Evolutionary conservation across 768 basidiomycete species (phyloP), one percentile per base, ranked within the genome.

Genomic region (Arthromyces matolae): DNA sequence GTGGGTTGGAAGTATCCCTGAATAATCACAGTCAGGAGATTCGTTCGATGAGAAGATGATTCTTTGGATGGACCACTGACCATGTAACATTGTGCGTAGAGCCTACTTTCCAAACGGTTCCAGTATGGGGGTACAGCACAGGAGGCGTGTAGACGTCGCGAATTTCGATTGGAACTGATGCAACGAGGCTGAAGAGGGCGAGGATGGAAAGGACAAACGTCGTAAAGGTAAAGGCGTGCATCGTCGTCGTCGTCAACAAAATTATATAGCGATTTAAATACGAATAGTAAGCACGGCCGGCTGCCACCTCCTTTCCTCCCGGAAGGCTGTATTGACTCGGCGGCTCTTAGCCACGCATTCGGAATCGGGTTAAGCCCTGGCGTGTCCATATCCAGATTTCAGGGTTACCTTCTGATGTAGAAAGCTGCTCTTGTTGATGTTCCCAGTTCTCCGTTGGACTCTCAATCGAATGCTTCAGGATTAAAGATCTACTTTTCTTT

Each of bases 71-170:
- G n/a, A 27, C 42, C 3, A 32, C 13, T 4, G 18, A 71, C 79
- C 79, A 81, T 32, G 66, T 69, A 49, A 81, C 76, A 41, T 59
- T 65, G 47, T 69, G 70, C 4, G 49, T 60, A 14, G 58, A 22
- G 4, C 77, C 76, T 12, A 65, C 66, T 20, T 51, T 53, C 78
- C 79, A 81, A 29, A 69, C 57, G 14, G 66, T 63, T 16, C 53
- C 60, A 2, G 56, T 55, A 14, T 49, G 20, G 1, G 79, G 79
- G 31, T 56, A 67, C 18, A 55, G 55, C 47, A 81, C 64, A 14
- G 59, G 62, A 1, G 79, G 79, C 0, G 65, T 70, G 59, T 68
- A 80, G 6, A 80, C 77, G 44, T 80, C 78, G 25, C 76, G 69
- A n/a, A 52, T 33, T 25, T 56, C 60, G 20, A 67, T 39, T 24